Percentiles rank a stretch among this genome's conserved stretches.
These are phyloP conservation scores for Rhododendron molle DNA, from an alignment of 148 eudicot genomes.

Conservation along the genomic window DNA sequence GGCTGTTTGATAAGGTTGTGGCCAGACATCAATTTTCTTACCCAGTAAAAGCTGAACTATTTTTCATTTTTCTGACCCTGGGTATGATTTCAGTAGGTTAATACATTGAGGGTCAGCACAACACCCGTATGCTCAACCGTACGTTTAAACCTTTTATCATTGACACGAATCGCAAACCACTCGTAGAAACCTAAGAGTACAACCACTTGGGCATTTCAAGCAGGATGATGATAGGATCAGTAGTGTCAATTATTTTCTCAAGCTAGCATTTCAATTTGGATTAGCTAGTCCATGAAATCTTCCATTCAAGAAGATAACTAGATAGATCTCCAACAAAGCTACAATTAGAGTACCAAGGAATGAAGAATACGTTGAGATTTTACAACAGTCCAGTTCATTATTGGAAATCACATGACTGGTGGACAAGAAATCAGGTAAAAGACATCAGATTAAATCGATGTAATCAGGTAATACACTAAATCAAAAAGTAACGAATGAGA, in stretches of 20 bases:
- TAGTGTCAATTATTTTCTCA: background rate
- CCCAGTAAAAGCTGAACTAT: background rate
- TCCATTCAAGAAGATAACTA: background rate
- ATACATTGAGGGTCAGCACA: background rate
- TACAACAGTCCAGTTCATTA: background rate
- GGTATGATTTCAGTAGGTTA: background rate
- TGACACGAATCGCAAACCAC: background rate
- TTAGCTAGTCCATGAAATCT: background rate
- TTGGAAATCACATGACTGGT: background rate
- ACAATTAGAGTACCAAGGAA: background rate
- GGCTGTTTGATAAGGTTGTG: background rate
- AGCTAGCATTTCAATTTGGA: background rate
- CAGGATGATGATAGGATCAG: background rate
- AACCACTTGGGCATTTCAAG: background rate
- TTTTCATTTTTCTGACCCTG: background rate
- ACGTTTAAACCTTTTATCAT: background rate
- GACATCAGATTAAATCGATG: background rate
- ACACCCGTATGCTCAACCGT: background rate
- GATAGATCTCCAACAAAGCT: background rate
- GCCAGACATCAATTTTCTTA: background rate
- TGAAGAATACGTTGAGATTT: background rate
- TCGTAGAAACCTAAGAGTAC: background rate
- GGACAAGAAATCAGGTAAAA: background rate
- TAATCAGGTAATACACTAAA: background rate
- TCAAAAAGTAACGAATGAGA: slow-evolving; percentile 1